Percentiles rank a stretch among this genome's conserved stretches.
Conservation (phyloP, 805 yeast species). For the Candida silvicultrix region DNA sequence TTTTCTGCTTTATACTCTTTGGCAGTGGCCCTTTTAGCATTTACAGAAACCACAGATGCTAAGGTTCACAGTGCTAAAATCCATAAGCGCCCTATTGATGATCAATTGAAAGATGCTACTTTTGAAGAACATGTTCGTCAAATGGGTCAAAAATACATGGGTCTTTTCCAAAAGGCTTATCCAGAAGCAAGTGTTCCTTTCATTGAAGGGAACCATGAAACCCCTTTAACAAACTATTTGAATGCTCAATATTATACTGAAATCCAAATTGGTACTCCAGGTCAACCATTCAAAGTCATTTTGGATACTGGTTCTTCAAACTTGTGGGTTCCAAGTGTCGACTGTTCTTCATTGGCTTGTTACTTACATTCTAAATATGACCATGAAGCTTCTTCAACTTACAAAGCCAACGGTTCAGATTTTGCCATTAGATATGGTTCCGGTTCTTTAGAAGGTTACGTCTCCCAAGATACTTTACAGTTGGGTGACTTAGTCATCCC, state of each 20-base stretch:
- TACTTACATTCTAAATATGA: conserved; percentile 89
- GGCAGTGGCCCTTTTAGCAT: conserved; percentile 20
- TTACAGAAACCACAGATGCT: conserved; percentile 43
- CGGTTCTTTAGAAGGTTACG: conserved; percentile 87
- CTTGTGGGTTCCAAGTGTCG: conserved; percentile 90
- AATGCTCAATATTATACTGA: conserved; percentile 97
- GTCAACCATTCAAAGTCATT: conserved; percentile 87
- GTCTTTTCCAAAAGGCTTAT: conserved; percentile 38
- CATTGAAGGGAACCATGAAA: conserved; percentile 46
- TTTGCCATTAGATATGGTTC: conserved; percentile 89
- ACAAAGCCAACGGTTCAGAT: conserved; percentile 79
- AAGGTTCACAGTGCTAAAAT: conserved; percentile 50
- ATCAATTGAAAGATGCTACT: conserved; percentile 43
- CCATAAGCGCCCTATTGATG: conserved; percentile 51
- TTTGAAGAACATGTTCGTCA: conserved; percentile 49
- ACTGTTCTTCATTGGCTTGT: conserved; percentile 93
- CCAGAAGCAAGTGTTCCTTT: conserved; percentile 31
- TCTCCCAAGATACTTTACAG: conserved; percentile 77
- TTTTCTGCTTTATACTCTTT: conserved; percentile 16
- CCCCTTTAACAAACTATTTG: conserved; percentile 87
- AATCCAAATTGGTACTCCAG: conserved; percentile 87
- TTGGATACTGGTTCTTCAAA: conserved; percentile 96
- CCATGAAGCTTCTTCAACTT: conserved; percentile 74
- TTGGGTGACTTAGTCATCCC: conserved; percentile 83
- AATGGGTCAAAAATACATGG: conserved; percentile 57